These are phyloP conservation scores for Mortierella sp. DNA, from an alignment of 371 early-diverging fungal genomes.

Conservation along the genomic window DNA sequence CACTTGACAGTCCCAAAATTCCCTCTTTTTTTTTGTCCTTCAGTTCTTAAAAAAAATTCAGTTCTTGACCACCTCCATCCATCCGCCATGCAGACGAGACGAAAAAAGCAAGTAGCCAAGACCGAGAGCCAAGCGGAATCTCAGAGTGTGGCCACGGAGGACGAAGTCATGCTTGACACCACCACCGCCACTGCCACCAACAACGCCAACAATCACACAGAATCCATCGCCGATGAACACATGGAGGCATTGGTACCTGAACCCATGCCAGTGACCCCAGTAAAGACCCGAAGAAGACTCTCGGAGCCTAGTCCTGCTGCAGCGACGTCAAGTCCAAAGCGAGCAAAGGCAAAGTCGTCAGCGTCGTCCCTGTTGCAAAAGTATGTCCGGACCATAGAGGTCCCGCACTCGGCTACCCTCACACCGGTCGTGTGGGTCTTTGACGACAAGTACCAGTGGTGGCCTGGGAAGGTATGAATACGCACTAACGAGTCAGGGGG, in stretches of 20 bases:
- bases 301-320: not conserved
- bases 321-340: not conserved
- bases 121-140: not conserved
- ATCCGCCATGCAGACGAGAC: conserved; percentile 24
- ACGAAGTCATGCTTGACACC: not conserved
- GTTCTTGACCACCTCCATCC: not conserved
- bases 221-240: not conserved
- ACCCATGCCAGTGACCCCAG: not conserved
- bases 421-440: conserved; percentile 48
- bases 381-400: not conserved
- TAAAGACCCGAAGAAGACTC: conserved; percentile 7
- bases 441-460: conserved; percentile 36
- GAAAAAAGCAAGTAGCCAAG: not conserved
- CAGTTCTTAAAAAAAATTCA: not conserved
- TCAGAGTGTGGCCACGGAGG: not conserved
- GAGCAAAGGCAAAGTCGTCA: not conserved
- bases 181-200: too few species aligned
- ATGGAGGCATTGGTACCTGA: not conserved
- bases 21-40: not conserved
- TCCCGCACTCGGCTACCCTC: conserved; percentile 36
- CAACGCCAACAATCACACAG: too few species aligned
- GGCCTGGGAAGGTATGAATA: conserved; percentile 53
- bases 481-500: too few species aligned
- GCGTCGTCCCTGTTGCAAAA: not conserved
- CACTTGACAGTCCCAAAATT: not conserved